Evolutionary conservation across 768 basidiomycete genomes (phyloP), one percentile per base, ranked within the genome.

Genomic region (Lactarius sp.): DNA sequence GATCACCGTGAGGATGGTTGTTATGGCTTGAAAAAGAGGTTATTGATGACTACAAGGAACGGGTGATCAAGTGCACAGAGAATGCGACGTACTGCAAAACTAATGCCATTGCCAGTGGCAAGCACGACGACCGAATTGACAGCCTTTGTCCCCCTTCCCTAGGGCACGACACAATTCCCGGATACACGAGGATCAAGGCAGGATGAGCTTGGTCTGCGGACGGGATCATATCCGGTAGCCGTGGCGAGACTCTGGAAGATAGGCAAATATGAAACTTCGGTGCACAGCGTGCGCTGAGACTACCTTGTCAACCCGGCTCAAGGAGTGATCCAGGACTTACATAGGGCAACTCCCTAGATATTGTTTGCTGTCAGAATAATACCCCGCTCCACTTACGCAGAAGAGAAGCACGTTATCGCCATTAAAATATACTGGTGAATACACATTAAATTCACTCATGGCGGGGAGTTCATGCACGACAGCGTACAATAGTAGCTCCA

Each of bases 401-500:
- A 5, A n/a, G 16, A 8, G 27, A 67, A 4, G 27, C 68, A 88
- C 87, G 73, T 88, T 90, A 66, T 90, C 83, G 54, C 89, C 89
- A 65, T 90, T 90, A 73, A 84, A 87, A 71, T 90, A 91, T 59
- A 91, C 89, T 90, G 56, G 14, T 13, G 12, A 54, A 31, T 13
- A 39, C 54, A 9, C 53, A 49, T 53, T 44, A 65, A 57, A 33
- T 37, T 41, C 16, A 52, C 37, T 34, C 41, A 14, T 14, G 49
- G 37, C 41, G 36, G 36, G 22, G 5, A 4, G 18, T 18, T 9
- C 4, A 12, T 7, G 33, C 36, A 14, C 2, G 42, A 22, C 18
- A 9, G 81, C 84, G 42, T 53, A 88, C 88, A 67, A 71, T 90
- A 90, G 70, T 91, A 91, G 59, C 83, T 84, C 89, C 89, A 92